Base-by-base conservation (phyloP, 768 basidiomycete genomes). In the Serendipita sp. region DNA sequence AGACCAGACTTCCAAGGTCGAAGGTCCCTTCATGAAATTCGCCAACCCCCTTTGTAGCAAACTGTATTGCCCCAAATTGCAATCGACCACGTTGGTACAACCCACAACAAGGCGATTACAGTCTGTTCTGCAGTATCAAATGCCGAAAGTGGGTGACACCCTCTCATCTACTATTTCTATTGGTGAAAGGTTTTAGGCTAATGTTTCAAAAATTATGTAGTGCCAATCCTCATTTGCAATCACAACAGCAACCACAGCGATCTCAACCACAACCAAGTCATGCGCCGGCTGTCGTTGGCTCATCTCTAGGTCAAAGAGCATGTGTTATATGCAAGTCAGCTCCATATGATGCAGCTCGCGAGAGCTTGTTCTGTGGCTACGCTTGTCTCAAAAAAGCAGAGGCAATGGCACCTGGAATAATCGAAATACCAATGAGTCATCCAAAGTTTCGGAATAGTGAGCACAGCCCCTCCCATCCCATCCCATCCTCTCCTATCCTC, bases 361-460 rank as follows among this genome's bases (percentile, higher is more conserved):
- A 36, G 15, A 60, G 56, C n/a, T 28, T 60, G 8, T 60, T 60
- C n/a, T 60, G 56, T n/a, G 8, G 23, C 8, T 35, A 23, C 10
- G 56, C 28, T 10, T 60, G 56, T n/a, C 10, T 32, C 23, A n/a
- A 30, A 30, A 30, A 8, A 36, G 18, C 16, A 36, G 56, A 60
- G 32, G 32, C 23, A 10, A 60, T 30, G 2, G 56, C 56, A n/a
- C 56, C 56, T 28, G 16, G 56, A 4, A 60, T 60, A 16, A 30
- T 60, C 56, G 56, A 60, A 35, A 60, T 60, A 60, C 56, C 56
- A 23, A 7, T 10, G 16, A 35, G 34, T 60, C 56, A 60, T 60
- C 56, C 56, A 30, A 54, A 54, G 30, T 54, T 54, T 30, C 16
- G 30, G 11, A 28, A 30, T 54, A 30, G 52, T 54, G 23, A 15